phyloP scores from a whole-genome alignment of 768 basidiomycete species.

The Lentinula sp. region DNA sequence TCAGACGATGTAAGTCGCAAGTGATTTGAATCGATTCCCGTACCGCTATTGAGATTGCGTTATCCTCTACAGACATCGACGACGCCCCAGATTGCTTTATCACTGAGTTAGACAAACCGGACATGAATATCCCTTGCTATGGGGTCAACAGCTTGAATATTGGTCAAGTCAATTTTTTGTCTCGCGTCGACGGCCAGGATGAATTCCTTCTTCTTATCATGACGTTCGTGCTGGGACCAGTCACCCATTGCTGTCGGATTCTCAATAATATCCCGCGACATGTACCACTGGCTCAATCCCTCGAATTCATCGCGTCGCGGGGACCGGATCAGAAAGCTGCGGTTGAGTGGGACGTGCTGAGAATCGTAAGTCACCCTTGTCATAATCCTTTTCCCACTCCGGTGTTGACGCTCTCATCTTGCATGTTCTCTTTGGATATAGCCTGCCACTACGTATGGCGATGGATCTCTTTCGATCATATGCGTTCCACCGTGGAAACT shows the following conservation, averaged over 20 bases:
- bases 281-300: not conserved
- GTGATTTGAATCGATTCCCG: too few species aligned
- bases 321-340: not conserved
- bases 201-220: not conserved
- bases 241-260: not conserved
- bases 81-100: not conserved
- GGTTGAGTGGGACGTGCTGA: not conserved
- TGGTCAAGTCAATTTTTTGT: not conserved
- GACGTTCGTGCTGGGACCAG: not conserved
- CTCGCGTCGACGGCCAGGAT: not conserved
- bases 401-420: too few species aligned
- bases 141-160: not conserved
- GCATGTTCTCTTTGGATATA: not conserved
- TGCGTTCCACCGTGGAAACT: constrained; percentile 1
- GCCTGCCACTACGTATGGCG: not conserved
- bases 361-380: not conserved
- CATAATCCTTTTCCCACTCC: not conserved
- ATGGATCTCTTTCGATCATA: not conserved
- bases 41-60: not conserved
- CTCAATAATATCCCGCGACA: not conserved
- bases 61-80: not conserved
- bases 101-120: not conserved
- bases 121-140: not conserved
- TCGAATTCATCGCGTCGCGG: not conserved
- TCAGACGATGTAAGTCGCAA: not conserved